Conservation (phyloP, 23 red algal genomes). For the Agarophyton chilense region DNA sequence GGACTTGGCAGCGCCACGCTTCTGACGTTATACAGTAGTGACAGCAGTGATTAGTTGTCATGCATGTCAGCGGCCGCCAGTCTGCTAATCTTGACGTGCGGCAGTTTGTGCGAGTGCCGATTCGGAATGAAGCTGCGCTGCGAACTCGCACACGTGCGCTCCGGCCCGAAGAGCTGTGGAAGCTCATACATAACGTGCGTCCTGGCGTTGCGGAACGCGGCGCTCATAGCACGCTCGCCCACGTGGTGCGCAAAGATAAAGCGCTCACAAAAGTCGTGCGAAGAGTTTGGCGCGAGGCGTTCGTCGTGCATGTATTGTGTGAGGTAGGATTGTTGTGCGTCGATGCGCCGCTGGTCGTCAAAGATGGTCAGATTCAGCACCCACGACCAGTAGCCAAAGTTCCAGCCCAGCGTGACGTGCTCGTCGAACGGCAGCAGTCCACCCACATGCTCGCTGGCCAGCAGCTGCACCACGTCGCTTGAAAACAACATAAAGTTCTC, state of each 20-base stretch:
- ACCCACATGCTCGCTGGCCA: constrained; percentile 27
- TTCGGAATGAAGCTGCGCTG: constrained; percentile 52
- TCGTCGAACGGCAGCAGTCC: constrained; percentile 76
- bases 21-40: no score
- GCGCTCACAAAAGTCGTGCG: constrained; percentile 63
- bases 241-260: constrained; percentile 88
- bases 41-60: no score
- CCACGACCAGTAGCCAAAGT: constrained; percentile 87
- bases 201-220: background rate
- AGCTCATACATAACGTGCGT: constrained; percentile 64
- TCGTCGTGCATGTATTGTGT: constrained; percentile 81
- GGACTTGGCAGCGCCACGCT: no score
- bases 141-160: constrained; percentile 15
- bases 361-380: constrained; percentile 88
- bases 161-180: background rate
- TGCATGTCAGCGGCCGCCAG: background rate
- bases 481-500: constrained; percentile 96
- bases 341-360: constrained; percentile 83
- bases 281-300: background rate
- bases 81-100: constrained; percentile 47
- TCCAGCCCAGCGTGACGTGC: constrained; percentile 86
- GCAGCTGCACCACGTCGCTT: constrained; percentile 51
- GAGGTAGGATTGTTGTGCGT: constrained; percentile 86
- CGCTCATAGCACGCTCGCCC: constrained; percentile 8
- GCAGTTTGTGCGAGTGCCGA: constrained; percentile 46